Evolutionary conservation across 2,329 filamentous ascomycete genomes (phyloP).

Genomic region (Zasmidium angulare): DNA sequence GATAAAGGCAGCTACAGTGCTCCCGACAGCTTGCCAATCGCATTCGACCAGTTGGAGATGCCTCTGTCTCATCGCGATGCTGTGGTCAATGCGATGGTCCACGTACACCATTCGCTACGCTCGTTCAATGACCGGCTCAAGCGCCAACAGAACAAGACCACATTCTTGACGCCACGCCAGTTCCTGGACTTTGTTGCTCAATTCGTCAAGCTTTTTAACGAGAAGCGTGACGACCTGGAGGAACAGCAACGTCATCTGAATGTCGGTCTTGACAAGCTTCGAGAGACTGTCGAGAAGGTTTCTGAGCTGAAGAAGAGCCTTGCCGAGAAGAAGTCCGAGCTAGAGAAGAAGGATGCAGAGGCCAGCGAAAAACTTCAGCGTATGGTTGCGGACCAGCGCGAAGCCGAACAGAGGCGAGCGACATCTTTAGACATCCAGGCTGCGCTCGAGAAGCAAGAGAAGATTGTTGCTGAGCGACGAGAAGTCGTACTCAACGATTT

Average conservation of each 20-base stretch:
- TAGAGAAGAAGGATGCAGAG: slow-evolving; percentile 91
- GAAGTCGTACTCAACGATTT: slow-evolving; percentile 85
- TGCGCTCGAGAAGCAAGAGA: slow-evolving; percentile 83
- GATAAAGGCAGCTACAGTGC: slow-evolving; percentile 83
- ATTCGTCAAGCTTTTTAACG: slow-evolving; percentile 94
- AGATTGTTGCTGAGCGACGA: slow-evolving; percentile 77
- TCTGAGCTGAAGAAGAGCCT: slow-evolving; percentile 86
- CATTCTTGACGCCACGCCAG: slow-evolving; percentile 92
- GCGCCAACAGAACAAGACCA: slow-evolving; percentile 88
- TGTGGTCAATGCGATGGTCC: slow-evolving; percentile 97
- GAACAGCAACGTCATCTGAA: slow-evolving; percentile 98
- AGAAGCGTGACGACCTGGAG: slow-evolving; percentile 97
- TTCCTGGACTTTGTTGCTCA: slow-evolving; percentile 98
- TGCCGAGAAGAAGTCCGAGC: slow-evolving; percentile 88
- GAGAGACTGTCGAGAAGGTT: slow-evolving; percentile 96
- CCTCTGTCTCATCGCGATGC: slow-evolving; percentile 89
- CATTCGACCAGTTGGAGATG: slow-evolving; percentile 79
- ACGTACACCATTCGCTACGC: slow-evolving; percentile 93
- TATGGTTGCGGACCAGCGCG: slow-evolving; percentile 94
- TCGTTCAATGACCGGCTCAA: slow-evolving; percentile 83
- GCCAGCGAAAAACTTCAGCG: slow-evolving; percentile 96
- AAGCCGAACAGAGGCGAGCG: slow-evolving; percentile 87
- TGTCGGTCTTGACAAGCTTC: slow-evolving; percentile 93
- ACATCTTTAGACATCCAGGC: slow-evolving; percentile 86
- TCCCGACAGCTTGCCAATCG: slow-evolving; percentile 88